These are phyloP conservation scores for Acmispon strigosus DNA, from an alignment of 306 rosid species.

Conservation along the genomic window DNA sequence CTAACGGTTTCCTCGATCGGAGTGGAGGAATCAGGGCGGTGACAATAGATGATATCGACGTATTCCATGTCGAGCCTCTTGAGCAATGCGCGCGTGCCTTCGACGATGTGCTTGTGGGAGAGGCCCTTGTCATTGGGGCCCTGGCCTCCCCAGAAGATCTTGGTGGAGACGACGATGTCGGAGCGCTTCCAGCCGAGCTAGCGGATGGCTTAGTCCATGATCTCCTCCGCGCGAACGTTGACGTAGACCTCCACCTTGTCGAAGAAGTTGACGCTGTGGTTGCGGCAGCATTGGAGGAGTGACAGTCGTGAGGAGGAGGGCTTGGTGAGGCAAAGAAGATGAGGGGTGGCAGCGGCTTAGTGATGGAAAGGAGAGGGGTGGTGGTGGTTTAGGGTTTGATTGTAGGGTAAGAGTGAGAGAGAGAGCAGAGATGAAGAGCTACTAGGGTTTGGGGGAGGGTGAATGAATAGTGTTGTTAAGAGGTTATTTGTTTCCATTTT, in stretches of 20 bases:
- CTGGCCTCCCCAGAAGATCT: conserved; percentile 97
- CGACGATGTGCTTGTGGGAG: conserved; percentile 78
- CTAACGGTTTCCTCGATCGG: conserved; percentile 95
- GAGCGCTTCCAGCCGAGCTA: conserved; percentile 95
- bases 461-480: too few relatives aligned
- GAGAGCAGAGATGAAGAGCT: too few relatives aligned
- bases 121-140: conserved; percentile 97
- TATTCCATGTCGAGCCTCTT: conserved; percentile 87
- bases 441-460: too few relatives aligned
- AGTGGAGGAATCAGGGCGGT: conserved; percentile 67
- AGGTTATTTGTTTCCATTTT: too few relatives aligned
- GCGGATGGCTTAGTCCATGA: conserved; percentile 94
- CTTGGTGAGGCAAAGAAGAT: too few relatives aligned
- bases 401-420: too few relatives aligned
- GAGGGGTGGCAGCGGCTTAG: too few relatives aligned
- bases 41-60: conserved; percentile 77
- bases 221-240: conserved; percentile 92
- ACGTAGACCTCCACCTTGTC: conserved; percentile 99
- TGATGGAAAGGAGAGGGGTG: too few relatives aligned
- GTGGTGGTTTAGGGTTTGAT: too few relatives aligned
- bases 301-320: too few relatives aligned
- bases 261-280: conserved; percentile 94
- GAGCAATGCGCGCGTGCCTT: conserved; percentile 80
- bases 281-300: conserved; percentile 85
- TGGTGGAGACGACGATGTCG: conserved; percentile 85